Evolutionary conservation across 352 stramenopile species (phyloP), one percentile per base, ranked within the genome.

Genomic region (Globisporangium viniferum): DNA sequence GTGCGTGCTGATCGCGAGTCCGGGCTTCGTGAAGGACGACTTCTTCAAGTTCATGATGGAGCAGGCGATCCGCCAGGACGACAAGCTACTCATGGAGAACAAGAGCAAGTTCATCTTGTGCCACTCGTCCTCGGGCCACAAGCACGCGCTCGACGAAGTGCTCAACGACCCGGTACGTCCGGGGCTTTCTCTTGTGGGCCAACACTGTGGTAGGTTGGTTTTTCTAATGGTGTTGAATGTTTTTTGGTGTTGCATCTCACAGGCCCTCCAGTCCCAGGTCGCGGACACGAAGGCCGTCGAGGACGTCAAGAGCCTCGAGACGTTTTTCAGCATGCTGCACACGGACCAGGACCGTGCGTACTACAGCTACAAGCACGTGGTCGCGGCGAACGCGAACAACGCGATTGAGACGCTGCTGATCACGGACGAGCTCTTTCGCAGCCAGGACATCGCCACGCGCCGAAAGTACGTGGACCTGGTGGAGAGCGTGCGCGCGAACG

Each of bases 1-100:
- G 77, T 97, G 90, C 64, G 83, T 99, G 63, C 75, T 99, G 63
- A 65, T 99, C 3, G 98, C 93, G 55, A 98, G 90, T 69, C 97
- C 97, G 15, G 97, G 97, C 18, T 99, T 98, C 62, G 90, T 98
- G 66, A 99, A 99, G 73, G 97, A 99, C 68, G 97, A 99, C 70
- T 99, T 99, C 78, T 97, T 97, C 79, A 97, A 98, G 77, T 99
- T 92, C 69, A 88, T 99, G 74, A 77, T 92, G 67, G 82, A 96
- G 62, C 86, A 98, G 71, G 91, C 93, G 48, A 77, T 99, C 1
- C 85, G 93, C 49, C 82, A 95, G 61, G 95, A 99, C 68, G 95
- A 99, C 75, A 97, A 97, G 64, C 67, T 93, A 22, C 79, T 99
- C 12, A 83, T 98, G 35, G 95, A 99, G 77, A 98, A 99, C 84